Conservation (phyloP, 768 basidiomycete genomes). For the Pisolithus marmoratus region DNA sequence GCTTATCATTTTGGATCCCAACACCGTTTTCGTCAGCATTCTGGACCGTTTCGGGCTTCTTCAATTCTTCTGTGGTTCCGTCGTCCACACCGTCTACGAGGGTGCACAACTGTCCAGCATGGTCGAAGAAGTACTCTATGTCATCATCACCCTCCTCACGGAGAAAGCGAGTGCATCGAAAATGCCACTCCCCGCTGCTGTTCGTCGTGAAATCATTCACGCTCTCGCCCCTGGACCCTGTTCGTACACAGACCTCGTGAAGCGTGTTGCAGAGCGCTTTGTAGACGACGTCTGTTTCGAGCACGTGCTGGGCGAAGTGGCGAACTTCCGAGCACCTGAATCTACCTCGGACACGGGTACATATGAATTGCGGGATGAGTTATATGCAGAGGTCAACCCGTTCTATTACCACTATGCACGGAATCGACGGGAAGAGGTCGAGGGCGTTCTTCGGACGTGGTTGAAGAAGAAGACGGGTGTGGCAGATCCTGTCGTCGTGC, state of each 20-base stretch:
- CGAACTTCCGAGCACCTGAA: conserved; percentile 79
- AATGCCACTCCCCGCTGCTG: conserved; percentile 55
- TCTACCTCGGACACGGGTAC: conserved; percentile 69
- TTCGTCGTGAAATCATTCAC: conserved; percentile 85
- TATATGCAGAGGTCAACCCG: conserved; percentile 84
- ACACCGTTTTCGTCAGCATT: conserved; percentile 75
- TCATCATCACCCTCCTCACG: conserved; percentile 80
- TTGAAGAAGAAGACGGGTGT: conserved; percentile 59
- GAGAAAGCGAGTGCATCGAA: conserved; percentile 73
- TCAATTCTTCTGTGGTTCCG: conserved; percentile 69
- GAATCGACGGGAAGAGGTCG: conserved; percentile 90
- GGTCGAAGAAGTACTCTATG: conserved; percentile 88
- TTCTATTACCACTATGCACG: conserved; percentile 95
- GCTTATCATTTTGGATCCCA: conserved; percentile 72
- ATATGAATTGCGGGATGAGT: conserved; percentile 85
- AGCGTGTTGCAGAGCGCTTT: conserved; percentile 85
- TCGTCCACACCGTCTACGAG: conserved; percentile 56
- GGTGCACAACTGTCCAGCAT: conserved; percentile 68
- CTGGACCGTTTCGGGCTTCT: conserved; percentile 85
- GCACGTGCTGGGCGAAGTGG: conserved; percentile 68
- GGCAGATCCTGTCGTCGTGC: conserved; percentile 68
- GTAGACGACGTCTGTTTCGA: conserved; percentile 83
- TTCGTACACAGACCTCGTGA: conserved; percentile 85
- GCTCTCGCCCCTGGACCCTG: conserved; percentile 84
- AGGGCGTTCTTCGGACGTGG: conserved; percentile 62